A percentile compares a stretch with the other conserved stretches of the same genome.
These are phyloP conservation scores for Purpureocillium lavendulum DNA, from an alignment of 2,329 filamentous ascomycete species.

Conservation along the genomic window DNA sequence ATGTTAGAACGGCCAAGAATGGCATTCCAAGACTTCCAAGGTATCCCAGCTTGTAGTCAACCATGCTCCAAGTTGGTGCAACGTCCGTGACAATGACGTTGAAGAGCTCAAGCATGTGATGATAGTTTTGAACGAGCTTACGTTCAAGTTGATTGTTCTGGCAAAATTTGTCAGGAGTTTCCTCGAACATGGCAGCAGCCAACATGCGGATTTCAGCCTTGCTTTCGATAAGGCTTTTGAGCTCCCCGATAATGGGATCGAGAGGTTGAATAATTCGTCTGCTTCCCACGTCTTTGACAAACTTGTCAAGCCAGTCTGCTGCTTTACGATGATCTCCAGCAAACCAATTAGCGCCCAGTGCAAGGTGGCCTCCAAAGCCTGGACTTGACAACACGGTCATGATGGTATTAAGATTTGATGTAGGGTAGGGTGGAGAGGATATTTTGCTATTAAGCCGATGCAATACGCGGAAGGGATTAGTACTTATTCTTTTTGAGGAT, in stretches of 20 bases:
- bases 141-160: constrained; percentile 6
- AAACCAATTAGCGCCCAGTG: too few relatives aligned
- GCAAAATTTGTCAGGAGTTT: constrained; percentile 15
- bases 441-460: too few relatives aligned
- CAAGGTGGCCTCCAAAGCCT: too few relatives aligned
- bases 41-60: constrained; percentile 22
- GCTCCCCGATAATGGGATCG: neutral
- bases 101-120: constrained; percentile 14
- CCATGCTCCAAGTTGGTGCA: constrained; percentile 11
- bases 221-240: constrained; percentile 9
- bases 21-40: too few relatives aligned
- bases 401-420: too few relatives aligned
- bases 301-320: constrained; percentile 12
- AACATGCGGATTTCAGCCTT: constrained; percentile 13
- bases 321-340: too few relatives aligned
- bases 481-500: too few relatives aligned
- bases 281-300: neutral
- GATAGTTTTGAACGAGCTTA: constrained; percentile 8
- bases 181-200: constrained; percentile 12
- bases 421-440: too few relatives aligned
- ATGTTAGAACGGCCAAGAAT: constrained; percentile 50
- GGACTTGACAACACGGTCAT: too few relatives aligned
- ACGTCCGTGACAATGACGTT: constrained; percentile 7
- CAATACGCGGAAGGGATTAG: too few relatives aligned
- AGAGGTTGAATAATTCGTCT: neutral